phyloP scores from a whole-genome alignment of 2,329 filamentous ascomycete genomes.

The Neoscytalidium dimidiatum region DNA sequence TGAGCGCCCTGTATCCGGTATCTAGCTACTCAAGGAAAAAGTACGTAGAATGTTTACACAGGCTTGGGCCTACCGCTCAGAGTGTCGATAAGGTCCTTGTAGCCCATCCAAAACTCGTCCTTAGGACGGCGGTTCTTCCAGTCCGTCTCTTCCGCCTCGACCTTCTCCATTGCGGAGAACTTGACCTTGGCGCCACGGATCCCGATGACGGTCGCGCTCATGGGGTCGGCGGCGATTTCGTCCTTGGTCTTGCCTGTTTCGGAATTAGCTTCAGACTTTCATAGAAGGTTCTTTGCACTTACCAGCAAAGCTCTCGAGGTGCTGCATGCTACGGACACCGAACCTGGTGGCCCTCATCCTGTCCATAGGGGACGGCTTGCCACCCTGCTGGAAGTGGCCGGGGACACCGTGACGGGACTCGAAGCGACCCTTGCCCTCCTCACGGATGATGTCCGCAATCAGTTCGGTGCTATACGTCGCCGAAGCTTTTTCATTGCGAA shows the following conservation, averaged over 20 bases:
- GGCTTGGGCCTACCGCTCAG: constrained; percentile 65
- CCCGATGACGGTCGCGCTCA: constrained; percentile 81
- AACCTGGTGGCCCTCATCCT: constrained; percentile 88
- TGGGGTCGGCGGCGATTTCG: constrained; percentile 71
- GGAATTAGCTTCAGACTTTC: neutral
- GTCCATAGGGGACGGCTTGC: constrained; percentile 93
- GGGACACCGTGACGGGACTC: constrained; percentile 83
- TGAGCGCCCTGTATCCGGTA: constrained; percentile 14
- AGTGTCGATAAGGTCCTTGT: constrained; percentile 82
- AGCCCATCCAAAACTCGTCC: constrained; percentile 78
- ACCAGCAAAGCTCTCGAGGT: constrained; percentile 75
- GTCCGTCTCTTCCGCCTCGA: constrained; percentile 86
- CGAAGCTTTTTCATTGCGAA: constrained; percentile 95
- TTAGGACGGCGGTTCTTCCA: constrained; percentile 88
- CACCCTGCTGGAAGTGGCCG: constrained; percentile 92
- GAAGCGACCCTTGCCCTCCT: constrained; percentile 88
- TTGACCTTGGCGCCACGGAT: constrained; percentile 87
- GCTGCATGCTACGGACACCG: constrained; percentile 91
- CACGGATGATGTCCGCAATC: constrained; percentile 92
- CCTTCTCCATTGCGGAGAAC: constrained; percentile 77
- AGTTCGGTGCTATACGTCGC: constrained; percentile 87
- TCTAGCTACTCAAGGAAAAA: constrained; percentile 12
- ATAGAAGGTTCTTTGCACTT: neutral
- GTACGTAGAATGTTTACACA: neutral
- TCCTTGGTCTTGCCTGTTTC: constrained; percentile 55